Evolutionary conservation across 2,329 filamentous ascomycete genomes (phyloP), one percentile per base, ranked within the genome.

Genomic region (Diaporthe citrichinensis): DNA sequence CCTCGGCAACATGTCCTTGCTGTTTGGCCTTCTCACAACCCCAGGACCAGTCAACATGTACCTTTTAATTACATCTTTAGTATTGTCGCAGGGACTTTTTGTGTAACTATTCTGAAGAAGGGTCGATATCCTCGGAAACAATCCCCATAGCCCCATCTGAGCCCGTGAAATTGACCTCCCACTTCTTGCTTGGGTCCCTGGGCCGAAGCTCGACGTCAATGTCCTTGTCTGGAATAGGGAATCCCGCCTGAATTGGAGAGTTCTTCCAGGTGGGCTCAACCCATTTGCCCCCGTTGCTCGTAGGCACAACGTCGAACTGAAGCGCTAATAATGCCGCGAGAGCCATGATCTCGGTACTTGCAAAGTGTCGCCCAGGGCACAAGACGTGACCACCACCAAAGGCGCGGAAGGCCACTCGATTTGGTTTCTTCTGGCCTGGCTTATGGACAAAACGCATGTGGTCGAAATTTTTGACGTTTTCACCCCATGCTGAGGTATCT

Each of bases 91-190:
- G 3, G 31, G 5, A 31, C 3, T 3, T 3, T 31, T 31, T 31
- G 31, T 31, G 31, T 9, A 25, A 14, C n/a, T 61, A 17, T 8
- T 41, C 36, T 12, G n/a, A 44, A 6, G 8, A 46, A 34, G 25
- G 25, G 1, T 34, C n/a, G 17, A 59, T 41, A n/a, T 74, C 72
- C 53, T 76, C 89, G 6, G 69, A 46, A 23, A 76, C 74, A 25
- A 78, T 90, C 2, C 57, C 72, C 62, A 80, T 78, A 0, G 74
- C 77, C 51, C 78, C 65, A 3, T 78, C 78, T 14, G 74, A 65
- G 1, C 78, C 78, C 2, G 79, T 76, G 46, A 79, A 80, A 10
- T 20, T 65, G 0, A 79, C 76, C 4, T 58, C 62, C 79, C 79
- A 82, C 74, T 77, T 79, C 46, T 58, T 75, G 20, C 36, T 55